phyloP scores from a whole-genome alignment of 1,139 yeast genomes.

The Scheffersomyces insectosa region DNA sequence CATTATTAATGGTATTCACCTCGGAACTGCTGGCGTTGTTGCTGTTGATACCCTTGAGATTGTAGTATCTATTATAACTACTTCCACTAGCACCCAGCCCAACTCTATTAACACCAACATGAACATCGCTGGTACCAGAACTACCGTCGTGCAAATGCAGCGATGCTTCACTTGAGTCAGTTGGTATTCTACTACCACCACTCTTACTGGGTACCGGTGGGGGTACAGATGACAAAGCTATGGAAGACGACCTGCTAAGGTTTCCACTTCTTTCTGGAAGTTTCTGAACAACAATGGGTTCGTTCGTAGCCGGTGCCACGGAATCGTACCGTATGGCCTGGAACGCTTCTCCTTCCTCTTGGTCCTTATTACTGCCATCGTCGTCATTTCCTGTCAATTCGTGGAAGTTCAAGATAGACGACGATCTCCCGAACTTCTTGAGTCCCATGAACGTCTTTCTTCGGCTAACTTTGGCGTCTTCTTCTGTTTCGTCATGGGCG shows the following conservation, averaged over 20 bases:
- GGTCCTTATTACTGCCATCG: conserved; percentile 1
- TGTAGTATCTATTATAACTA: too few relatives aligned
- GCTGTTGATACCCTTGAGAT: conserved; percentile 3
- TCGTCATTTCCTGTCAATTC: conserved; percentile 4
- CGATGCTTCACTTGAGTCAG: too few relatives aligned
- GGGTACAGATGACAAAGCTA: too few relatives aligned
- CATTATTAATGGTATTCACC: too few relatives aligned
- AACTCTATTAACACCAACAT: too few relatives aligned
- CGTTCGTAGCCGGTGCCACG: conserved; percentile 21
- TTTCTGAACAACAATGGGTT: conserved; percentile 32
- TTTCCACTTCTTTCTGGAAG: conserved; percentile 22
- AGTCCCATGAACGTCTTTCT: conserved; percentile 11
- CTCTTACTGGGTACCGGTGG: too few relatives aligned
- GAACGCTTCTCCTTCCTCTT: conserved; percentile 15
- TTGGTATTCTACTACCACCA: too few relatives aligned
- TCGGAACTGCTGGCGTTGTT: conserved; percentile 6
- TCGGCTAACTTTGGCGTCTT: background rate
- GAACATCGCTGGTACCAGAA: too few relatives aligned
- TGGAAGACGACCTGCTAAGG: background rate
- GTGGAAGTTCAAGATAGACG: conserved; percentile 14
- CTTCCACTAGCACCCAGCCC: too few relatives aligned
- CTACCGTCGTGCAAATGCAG: too few relatives aligned
- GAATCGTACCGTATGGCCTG: conserved; percentile 39
- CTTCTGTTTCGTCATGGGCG: background rate
- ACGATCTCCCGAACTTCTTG: conserved; percentile 17